These are phyloP conservation scores for Cladobotryum protrusum DNA, from an alignment of 2,329 filamentous ascomycete genomes.

Conservation along the genomic window DNA sequence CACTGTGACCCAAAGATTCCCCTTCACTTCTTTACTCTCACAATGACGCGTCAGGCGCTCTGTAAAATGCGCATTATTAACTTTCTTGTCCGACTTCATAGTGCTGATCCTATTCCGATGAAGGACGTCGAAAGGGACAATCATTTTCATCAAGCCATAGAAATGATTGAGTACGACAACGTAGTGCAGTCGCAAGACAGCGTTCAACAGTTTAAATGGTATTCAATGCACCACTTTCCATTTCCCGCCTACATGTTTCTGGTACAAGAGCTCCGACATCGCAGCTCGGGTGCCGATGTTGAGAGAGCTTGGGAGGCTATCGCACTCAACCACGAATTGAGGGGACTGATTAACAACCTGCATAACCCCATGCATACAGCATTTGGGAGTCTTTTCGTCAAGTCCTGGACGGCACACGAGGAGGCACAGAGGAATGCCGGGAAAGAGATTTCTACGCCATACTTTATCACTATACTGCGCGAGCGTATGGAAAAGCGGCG, in stretches of 20 bases:
- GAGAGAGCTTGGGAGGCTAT: constrained; percentile 55
- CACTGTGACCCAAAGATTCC: constrained; percentile 54
- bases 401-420: constrained; percentile 56
- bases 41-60: constrained; percentile 50
- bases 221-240: constrained; percentile 53
- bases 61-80: constrained; percentile 51
- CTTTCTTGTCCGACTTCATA: constrained; percentile 45
- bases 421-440: constrained; percentile 41
- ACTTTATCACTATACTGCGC: constrained; percentile 43
- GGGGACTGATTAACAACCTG: constrained; percentile 43
- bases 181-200: constrained; percentile 45
- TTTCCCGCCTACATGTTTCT: constrained; percentile 57
- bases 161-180: constrained; percentile 55
- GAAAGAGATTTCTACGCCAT: constrained; percentile 35
- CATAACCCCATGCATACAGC: constrained; percentile 52
- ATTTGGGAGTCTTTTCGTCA: constrained; percentile 53
- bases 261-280: constrained; percentile 47
- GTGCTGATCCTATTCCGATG: constrained; percentile 31
- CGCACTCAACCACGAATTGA: constrained; percentile 46
- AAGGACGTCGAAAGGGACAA: constrained; percentile 44
- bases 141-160: constrained; percentile 48
- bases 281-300: constrained; percentile 48
- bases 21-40: constrained; percentile 51
- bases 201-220: constrained; percentile 51
- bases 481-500: constrained; percentile 35